These are phyloP conservation scores for Pythium angustatum DNA, from an alignment of 352 stramenopile genomes.

Conservation along the genomic window DNA sequence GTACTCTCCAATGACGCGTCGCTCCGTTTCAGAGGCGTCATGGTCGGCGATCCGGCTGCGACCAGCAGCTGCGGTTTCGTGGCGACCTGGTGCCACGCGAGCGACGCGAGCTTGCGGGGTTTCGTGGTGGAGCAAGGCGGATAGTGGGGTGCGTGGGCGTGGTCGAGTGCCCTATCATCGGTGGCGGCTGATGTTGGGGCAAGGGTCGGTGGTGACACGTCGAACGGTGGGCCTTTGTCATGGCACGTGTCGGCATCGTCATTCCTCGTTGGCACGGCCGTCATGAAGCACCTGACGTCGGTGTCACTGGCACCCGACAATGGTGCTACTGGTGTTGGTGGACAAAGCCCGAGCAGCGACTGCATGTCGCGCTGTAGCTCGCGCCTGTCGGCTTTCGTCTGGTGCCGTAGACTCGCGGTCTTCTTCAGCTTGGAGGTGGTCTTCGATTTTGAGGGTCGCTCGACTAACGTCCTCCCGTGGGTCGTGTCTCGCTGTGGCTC, in stretches of 20 bases:
- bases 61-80: constrained; percentile 56
- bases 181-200: too few relatives aligned
- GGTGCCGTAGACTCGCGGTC: not conserved
- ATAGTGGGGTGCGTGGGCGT: not conserved
- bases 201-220: not conserved
- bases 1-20: not conserved
- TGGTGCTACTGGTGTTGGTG: not conserved
- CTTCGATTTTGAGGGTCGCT: not conserved
- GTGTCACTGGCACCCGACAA: not conserved
- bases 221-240: not conserved
- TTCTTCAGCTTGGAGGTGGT: not conserved
- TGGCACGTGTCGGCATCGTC: not conserved
- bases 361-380: constrained; percentile 40
- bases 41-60: not conserved
- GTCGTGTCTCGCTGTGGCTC: not conserved
- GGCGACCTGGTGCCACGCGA: constrained; percentile 44
- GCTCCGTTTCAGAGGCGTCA: not conserved
- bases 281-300: constrained; percentile 35
- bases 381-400: constrained; percentile 35
- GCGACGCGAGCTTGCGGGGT: not conserved
- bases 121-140: not conserved
- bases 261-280: not conserved
- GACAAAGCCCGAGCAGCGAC: constrained; percentile 28
- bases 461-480: not conserved
- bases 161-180: not conserved